A percentile compares a stretch with the other conserved stretches of the same genome.
Conservation (phyloP, 2,329 filamentous ascomycete species). For the Macrophomina tecta region DNA sequence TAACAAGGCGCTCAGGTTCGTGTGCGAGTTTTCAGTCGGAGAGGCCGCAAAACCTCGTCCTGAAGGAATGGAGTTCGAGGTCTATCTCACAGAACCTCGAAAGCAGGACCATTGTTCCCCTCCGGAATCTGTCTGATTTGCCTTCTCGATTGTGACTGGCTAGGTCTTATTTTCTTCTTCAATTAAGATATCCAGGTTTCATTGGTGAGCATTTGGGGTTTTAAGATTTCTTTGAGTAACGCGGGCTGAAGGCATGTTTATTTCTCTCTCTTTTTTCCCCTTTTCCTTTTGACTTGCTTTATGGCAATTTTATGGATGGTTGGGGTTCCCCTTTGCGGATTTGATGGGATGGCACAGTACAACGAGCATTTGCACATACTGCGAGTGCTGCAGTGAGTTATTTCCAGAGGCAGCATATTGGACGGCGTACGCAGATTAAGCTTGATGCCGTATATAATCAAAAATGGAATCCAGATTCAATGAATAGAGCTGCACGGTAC, state of each 20-base stretch:
- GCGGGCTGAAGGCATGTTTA: not conserved
- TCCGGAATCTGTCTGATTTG: not conserved
- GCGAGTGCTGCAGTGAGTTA: not conserved
- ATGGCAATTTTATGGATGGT: not conserved
- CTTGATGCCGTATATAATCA: not conserved
- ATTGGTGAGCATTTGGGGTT: constrained; percentile 8
- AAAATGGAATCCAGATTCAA: not conserved
- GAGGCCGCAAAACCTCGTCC: constrained; percentile 35
- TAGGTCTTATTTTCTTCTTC: not conserved
- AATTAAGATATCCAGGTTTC: constrained; percentile 12
- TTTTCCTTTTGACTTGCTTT: not conserved
- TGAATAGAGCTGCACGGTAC: not conserved
- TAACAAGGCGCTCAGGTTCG: constrained; percentile 48
- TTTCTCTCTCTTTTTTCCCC: not conserved
- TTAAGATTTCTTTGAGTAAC: not conserved
- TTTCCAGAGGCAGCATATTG: not conserved
- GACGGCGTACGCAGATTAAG: not conserved
- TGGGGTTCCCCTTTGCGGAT: not conserved
- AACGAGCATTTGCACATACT: not conserved
- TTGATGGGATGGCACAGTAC: not conserved
- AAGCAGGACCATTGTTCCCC: not conserved
- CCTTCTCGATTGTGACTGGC: not conserved
- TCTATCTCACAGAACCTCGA: not conserved
- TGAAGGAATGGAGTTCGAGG: constrained; percentile 8
- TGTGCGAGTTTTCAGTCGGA: constrained; percentile 51